These are phyloP conservation scores for Ormosia semicastrata DNA, from an alignment of 306 rosid genomes.

Conservation along the genomic window DNA sequence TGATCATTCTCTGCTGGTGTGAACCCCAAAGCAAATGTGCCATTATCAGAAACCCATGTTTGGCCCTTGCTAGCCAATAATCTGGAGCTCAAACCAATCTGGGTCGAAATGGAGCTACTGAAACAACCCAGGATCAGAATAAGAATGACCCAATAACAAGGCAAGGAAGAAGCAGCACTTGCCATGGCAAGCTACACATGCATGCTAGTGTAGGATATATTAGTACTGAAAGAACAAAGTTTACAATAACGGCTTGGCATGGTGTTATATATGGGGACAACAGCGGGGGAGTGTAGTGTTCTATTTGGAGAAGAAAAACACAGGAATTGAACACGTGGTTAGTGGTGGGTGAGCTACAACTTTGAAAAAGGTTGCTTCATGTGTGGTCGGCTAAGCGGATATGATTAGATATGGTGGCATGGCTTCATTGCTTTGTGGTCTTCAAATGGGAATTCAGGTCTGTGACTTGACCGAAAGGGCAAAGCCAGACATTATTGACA, in stretches of 20 bases:
- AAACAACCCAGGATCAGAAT: conserved; percentile 29
- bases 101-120: conserved; percentile 36
- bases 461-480: conserved; percentile 24
- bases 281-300: conserved; percentile 14
- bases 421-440: conserved; percentile 29
- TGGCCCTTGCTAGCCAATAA: conserved; percentile 54
- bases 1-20: conserved; percentile 33
- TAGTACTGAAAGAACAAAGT: conserved; percentile 9
- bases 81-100: conserved; percentile 56
- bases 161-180: neutral
- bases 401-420: conserved; percentile 23
- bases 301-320: conserved; percentile 14
- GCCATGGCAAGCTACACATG: conserved; percentile 32
- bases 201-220: neutral
- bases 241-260: neutral
- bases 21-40: conserved; percentile 90
- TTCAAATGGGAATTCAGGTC: conserved; percentile 18
- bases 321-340: conserved; percentile 38
- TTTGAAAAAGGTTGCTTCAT: conserved; percentile 50
- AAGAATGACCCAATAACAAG: conserved; percentile 25
- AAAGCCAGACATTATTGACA: conserved; percentile 22
- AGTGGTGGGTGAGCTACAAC: conserved; percentile 72
- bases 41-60: conserved; percentile 68
- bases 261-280: conserved; percentile 5
- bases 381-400: conserved; percentile 59